A percentile compares a stretch with the other conserved stretches of the same genome.
Evolutionary conservation across 805 yeast genomes (phyloP).

Genomic region (Hanseniaspora lachancei): DNA sequence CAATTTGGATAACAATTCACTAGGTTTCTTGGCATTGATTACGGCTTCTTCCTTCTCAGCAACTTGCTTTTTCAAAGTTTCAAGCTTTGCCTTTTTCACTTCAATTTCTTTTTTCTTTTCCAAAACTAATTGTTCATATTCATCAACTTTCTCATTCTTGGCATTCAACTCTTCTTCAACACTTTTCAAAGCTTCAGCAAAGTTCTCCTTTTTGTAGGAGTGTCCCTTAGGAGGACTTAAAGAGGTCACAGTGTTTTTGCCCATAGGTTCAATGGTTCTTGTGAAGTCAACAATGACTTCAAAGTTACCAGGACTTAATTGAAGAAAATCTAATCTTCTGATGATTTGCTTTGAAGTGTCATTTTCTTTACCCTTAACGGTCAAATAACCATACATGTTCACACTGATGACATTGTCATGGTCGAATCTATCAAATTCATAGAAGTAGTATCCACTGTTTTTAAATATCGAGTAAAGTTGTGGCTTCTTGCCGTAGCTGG

Average conservation of each 20-base stretch:
- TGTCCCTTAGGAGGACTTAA: conserved; percentile 16
- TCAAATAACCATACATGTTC: neutral
- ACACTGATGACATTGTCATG: neutral
- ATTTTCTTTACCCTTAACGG: neutral
- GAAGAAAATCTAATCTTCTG: conserved; percentile 4
- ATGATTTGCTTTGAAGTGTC: neutral
- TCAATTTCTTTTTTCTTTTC: neutral
- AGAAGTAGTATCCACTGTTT: neutral
- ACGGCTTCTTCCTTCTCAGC: neutral
- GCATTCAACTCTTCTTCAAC: conserved; percentile 14
- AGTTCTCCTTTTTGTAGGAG: conserved; percentile 19
- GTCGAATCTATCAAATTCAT: neutral
- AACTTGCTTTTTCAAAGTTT: neutral
- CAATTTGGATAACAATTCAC: neutral
- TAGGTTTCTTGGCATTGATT: neutral
- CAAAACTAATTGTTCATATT: conserved; percentile 17
- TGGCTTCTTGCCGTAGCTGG: neutral
- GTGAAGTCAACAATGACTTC: conserved; percentile 15
- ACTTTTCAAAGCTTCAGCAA: conserved; percentile 12
- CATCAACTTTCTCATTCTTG: conserved; percentile 18
- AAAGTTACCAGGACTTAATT: conserved; percentile 1
- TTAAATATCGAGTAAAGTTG: neutral
- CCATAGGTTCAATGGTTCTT: neutral
- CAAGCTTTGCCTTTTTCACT: conserved; percentile 7
- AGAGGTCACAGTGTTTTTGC: neutral